phyloP scores from a whole-genome alignment of 192 early-diverging fungal species.

The Linnemannia zychae region DNA sequence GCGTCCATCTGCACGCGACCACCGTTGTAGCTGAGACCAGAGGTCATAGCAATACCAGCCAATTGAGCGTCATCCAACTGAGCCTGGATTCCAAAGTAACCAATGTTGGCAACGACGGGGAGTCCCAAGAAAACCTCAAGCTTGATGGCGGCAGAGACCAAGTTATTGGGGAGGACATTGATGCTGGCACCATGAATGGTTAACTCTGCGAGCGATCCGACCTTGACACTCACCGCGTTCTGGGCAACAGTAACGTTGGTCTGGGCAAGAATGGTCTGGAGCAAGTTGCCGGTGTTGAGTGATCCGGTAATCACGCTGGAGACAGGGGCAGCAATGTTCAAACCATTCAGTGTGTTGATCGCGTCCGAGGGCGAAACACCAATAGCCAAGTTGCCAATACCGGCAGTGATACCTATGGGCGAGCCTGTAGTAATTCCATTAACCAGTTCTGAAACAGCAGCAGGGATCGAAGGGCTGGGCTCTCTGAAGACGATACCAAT shows the following conservation, averaged over 20 bases:
- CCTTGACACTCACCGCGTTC: constrained; percentile 17
- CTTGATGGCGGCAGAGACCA: constrained; percentile 16
- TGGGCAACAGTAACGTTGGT: constrained; percentile 19
- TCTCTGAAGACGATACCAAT: constrained; percentile 30
- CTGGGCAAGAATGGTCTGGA: constrained; percentile 10
- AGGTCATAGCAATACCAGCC: constrained; percentile 11
- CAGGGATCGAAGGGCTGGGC: constrained; percentile 18
- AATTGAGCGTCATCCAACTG: constrained; percentile 12
- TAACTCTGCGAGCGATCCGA: constrained; percentile 15
- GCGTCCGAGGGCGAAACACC: constrained; percentile 26
- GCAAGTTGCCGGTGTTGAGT: constrained; percentile 17
- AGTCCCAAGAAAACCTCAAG: constrained; percentile 29
- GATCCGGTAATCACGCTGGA: constrained; percentile 20
- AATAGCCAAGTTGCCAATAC: constrained; percentile 19
- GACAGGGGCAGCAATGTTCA: constrained; percentile 10
- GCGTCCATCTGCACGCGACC: constrained; percentile 19
- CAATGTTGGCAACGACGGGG: constrained; percentile 25
- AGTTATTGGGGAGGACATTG: constrained; percentile 18
- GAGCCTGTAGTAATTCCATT: constrained; percentile 25
- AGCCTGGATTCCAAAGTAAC: constrained; percentile 26
- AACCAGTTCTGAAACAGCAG: constrained; percentile 14
- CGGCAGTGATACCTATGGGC: constrained; percentile 8
- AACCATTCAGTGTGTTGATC: constrained; percentile 20
- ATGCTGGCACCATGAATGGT: constrained; percentile 27
- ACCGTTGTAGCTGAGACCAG: constrained; percentile 20